A percentile compares a stretch with the other conserved stretches of the same genome.
Evolutionary conservation across 495 filamentous ascomycete species (phyloP).

Genomic region (Aspergillus sclerotioniger): DNA sequence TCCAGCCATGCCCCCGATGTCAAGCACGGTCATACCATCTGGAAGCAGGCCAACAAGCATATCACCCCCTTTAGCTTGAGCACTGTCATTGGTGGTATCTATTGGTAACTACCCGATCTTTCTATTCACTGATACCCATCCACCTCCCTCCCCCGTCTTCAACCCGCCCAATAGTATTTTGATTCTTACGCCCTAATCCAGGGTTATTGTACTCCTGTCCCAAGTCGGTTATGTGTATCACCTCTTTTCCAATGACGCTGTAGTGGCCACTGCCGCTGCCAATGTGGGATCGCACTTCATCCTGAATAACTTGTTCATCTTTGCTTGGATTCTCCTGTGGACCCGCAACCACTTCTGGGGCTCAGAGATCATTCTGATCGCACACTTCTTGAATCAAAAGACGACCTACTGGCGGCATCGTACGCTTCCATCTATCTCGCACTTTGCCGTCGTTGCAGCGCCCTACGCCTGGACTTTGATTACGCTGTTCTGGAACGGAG

Average conservation of each 20-base stretch:
- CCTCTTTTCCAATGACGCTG: slow-evolving; percentile 64
- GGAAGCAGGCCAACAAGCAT: slow-evolving; percentile 64
- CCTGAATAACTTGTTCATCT: slow-evolving; percentile 74
- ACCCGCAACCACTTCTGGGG: slow-evolving; percentile 68
- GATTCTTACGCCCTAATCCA: slow-evolving; percentile 21
- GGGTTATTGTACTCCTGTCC: slow-evolving; percentile 70
- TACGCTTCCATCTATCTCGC: slow-evolving; percentile 64
- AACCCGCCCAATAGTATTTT: neutral
- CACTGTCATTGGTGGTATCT: slow-evolving; percentile 66
- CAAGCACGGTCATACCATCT: slow-evolving; percentile 56
- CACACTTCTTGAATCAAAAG: slow-evolving; percentile 78
- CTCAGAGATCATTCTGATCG: slow-evolving; percentile 68
- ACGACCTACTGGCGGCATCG: slow-evolving; percentile 76
- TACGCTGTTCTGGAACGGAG: slow-evolving; percentile 83
- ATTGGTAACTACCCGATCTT: slow-evolving; percentile 57
- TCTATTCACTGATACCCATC: slow-evolving; percentile 3
- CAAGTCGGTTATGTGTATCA: slow-evolving; percentile 74
- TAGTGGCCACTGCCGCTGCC: slow-evolving; percentile 63
- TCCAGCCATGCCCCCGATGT: slow-evolving; percentile 59
- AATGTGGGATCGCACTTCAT: slow-evolving; percentile 83
- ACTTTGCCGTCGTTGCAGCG: slow-evolving; percentile 68
- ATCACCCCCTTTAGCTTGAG: slow-evolving; percentile 75
- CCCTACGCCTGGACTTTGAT: slow-evolving; percentile 83
- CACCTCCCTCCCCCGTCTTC: neutral
- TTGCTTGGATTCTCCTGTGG: slow-evolving; percentile 80